These are phyloP conservation scores for Agastache rugosa DNA, from an alignment of 257 asterid genomes.

Conservation along the genomic window DNA sequence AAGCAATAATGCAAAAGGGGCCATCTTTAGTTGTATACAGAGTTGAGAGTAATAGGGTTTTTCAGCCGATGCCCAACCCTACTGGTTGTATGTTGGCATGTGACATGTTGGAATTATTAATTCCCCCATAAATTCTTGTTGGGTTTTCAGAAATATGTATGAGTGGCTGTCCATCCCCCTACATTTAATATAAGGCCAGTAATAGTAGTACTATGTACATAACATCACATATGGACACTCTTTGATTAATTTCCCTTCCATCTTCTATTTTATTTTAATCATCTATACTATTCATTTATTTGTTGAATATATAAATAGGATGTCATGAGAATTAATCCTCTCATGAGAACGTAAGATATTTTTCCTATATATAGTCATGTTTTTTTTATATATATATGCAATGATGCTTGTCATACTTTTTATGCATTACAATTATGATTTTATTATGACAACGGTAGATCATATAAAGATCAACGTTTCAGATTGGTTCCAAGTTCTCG, in stretches of 20 bases:
- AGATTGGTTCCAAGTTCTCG: too few species aligned
- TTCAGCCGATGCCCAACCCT: conserved; percentile 24
- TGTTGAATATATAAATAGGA: neutral
- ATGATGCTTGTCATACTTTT: too few species aligned
- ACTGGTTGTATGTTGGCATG: conserved; percentile 30
- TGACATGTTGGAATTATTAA: conserved; percentile 41
- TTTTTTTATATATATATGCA: too few species aligned
- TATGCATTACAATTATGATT: too few species aligned
- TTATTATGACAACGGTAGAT: too few species aligned
- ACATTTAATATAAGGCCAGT: conserved; percentile 18
- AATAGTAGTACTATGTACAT: conserved; percentile 15
- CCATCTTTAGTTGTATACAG: neutral
- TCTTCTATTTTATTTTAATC: neutral
- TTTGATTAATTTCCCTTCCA: neutral
- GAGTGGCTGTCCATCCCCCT: conserved; percentile 13
- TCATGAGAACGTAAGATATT: too few species aligned
- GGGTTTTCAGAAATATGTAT: conserved; percentile 15
- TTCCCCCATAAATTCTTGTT: conserved; percentile 34
- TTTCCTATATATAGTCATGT: too few species aligned
- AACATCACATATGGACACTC: conserved; percentile 9
- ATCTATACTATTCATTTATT: neutral
- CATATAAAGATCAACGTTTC: too few species aligned
- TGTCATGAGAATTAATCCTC: too few species aligned
- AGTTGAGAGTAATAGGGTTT: neutral
- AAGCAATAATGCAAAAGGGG: conserved; percentile 32